A percentile compares a stretch with the other conserved stretches of the same genome.
These are phyloP conservation scores for Chaetomium cochliodes DNA, from an alignment of 495 filamentous ascomycete species.

Conservation along the genomic window DNA sequence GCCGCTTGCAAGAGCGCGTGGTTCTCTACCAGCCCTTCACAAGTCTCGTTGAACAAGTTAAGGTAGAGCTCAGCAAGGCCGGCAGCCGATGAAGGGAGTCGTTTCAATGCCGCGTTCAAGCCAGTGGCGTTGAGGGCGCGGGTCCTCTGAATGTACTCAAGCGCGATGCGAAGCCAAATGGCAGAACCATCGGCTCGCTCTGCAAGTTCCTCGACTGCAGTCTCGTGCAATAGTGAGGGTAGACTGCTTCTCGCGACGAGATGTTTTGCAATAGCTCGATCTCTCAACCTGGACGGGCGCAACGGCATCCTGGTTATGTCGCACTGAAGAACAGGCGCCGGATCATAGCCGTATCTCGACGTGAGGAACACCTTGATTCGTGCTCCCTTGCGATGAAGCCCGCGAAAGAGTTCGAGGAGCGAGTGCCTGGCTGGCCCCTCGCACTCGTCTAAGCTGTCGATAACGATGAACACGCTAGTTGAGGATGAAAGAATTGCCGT, in stretches of 20 bases:
- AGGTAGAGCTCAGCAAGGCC: constrained; percentile 10
- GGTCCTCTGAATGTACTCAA: not conserved
- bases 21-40: constrained; percentile 1
- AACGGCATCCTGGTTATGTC: constrained; percentile 1
- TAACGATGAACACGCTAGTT: not conserved
- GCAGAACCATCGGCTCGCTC: constrained; percentile 13
- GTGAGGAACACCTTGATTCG: constrained; percentile 14
- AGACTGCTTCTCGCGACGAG: not conserved
- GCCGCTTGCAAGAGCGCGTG: not conserved
- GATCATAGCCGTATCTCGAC: constrained; percentile 7
- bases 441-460: constrained; percentile 10
- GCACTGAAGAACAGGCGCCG: not conserved
- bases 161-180: constrained; percentile 18
- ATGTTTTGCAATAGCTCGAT: constrained; percentile 3
- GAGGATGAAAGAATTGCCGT: not conserved
- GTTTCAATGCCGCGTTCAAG: not conserved
- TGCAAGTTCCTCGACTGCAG: constrained; percentile 9
- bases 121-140: not conserved
- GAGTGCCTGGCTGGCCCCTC: not conserved
- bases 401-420: constrained; percentile 10
- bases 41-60: constrained; percentile 1
- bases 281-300: not conserved
- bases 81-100: constrained; percentile 6
- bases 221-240: not conserved
- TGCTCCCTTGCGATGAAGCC: constrained; percentile 4